These are phyloP conservation scores for Otatea glauca DNA, from an alignment of 176 grass and related monocot species.

Conservation along the genomic window DNA sequence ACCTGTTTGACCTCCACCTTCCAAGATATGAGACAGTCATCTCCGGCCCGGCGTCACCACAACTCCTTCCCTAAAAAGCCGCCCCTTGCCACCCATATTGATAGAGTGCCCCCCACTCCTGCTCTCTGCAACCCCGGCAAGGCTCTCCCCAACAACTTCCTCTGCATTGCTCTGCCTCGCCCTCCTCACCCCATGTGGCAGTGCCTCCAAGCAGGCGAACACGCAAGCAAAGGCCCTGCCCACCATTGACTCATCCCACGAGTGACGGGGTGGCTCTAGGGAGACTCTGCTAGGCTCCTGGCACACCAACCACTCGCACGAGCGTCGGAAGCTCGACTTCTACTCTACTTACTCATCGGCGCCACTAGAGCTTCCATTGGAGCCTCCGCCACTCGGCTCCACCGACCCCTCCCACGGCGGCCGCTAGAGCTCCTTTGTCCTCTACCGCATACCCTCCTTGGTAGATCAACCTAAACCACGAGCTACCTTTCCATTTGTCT, in stretches of 20 bases:
- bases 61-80: constrained; percentile 29
- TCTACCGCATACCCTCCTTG: constrained; percentile 48
- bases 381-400: constrained; percentile 16
- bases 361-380: background rate
- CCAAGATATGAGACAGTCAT: constrained; percentile 28
- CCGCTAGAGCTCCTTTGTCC: constrained; percentile 32
- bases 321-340: constrained; percentile 56
- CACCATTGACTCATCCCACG: constrained; percentile 94
- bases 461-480: constrained; percentile 65
- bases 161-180: constrained; percentile 37
- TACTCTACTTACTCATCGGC: constrained; percentile 33
- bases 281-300: constrained; percentile 48
- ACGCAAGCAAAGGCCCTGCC: constrained; percentile 70
- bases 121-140: background rate
- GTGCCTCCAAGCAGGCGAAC: constrained; percentile 78
- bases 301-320: constrained; percentile 62
- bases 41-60: constrained; percentile 26
- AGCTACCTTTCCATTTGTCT: constrained; percentile 48
- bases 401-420: background rate
- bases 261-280: constrained; percentile 68
- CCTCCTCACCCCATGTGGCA: constrained; percentile 22
- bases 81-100: background rate
- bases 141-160: constrained; percentile 28
- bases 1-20: constrained; percentile 56
- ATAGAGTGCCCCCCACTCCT: constrained; percentile 19